Evolutionary conservation across 148 eudicot genomes (phyloP), one percentile per base, ranked within the genome.

Genomic region (Persicaria tinctoria): DNA sequence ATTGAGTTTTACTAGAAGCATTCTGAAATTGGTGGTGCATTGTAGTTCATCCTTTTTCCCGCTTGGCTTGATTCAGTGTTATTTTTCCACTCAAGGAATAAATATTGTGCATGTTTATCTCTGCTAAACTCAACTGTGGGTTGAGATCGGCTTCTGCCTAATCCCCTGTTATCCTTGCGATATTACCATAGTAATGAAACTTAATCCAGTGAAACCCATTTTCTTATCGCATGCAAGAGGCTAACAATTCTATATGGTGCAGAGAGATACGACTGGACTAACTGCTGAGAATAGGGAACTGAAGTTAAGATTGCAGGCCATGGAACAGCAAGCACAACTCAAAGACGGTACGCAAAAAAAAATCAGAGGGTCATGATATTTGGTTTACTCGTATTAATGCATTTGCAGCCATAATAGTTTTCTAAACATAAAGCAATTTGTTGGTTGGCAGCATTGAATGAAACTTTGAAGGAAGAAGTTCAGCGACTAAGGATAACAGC

Each of bases 401-500:
- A 66, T 66, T 66, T 66, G 70, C 70, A 5, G 8, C 18, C 18
- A 66, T 13, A 66, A 41, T 13, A 66, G 12, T 66, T 44, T 38
- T 6, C 18, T 38, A 66, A 66, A 66, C 11, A 38, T 38, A 32
- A 38, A 63, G 2, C 6, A 41, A 64, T 38, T 41, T 66, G 68
- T 41, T 14, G 48, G 63, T 18, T 38, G 48, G 68, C 89, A 91
- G 98, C 97, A 75, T 83, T 94, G 56, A 91, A 92, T 74, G 98
- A 94, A 64, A 83, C 97, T 49, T 78, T 94, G 78, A 87, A 85
- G 77, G 87, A 87, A 51, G 98, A 91, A 85, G 90, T 94, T 79
- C 88, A 90, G 68, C 80, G 92, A 51, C 90, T 94, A 48, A 87
- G 92, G 83, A 81, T 92, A 77, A 91, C 90, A 75, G 84, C 90